Evolutionary conservation across 306 rosid species (phyloP), one percentile per base, ranked within the genome.

Genomic region (Prunus salicina): DNA sequence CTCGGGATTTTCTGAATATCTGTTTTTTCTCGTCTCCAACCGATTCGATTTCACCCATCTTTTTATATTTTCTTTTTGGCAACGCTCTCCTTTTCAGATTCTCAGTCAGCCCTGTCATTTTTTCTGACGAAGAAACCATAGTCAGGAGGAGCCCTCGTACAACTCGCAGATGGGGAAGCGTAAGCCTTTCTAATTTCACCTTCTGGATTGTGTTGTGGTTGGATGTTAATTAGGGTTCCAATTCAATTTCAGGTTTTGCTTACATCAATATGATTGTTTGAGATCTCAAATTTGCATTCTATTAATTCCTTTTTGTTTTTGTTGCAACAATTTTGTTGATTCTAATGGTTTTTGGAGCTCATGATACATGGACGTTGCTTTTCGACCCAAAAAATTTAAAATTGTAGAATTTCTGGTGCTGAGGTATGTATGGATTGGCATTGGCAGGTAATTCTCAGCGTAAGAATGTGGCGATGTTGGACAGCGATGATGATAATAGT

Each of bases 401-500:
- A 62, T 77, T 65, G 7, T 69, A n/a, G 27, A 46, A 9, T 18
- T 22, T 71, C 72, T 77, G 53, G 65, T 51, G 69, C 32, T 55
- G 73, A 63, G 67, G 19, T 64, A 27, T 49, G 62, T 66, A 12
- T 47, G 64, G 69, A 15, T 50, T 64, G 62, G 71, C 67, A 95
- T 63, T 58, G 62, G 71, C 72, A 95, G 98, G 93, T 67, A 93
- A 86, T 84, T 81, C 92, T 77, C 97, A 89, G 79, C 96, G 90
- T 45, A 95, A 89, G 79, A 86, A 79, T 77, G 89, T 93, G 49
- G 88, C 84, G 24, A 76, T 86, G 82, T 62, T 89, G 61, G 97
- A 91, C 61, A 86, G 85, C 71, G 97, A 94, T 66, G 97, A 95
- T 32, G 98, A 95, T 72, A 80, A 62, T 78, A 89, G 92, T 78